A percentile compares a stretch with the other conserved stretches of the same genome.
These are phyloP conservation scores for Paramecium bursaria DNA, from an alignment of 73 alveolate species.

Conservation along the genomic window DNA sequence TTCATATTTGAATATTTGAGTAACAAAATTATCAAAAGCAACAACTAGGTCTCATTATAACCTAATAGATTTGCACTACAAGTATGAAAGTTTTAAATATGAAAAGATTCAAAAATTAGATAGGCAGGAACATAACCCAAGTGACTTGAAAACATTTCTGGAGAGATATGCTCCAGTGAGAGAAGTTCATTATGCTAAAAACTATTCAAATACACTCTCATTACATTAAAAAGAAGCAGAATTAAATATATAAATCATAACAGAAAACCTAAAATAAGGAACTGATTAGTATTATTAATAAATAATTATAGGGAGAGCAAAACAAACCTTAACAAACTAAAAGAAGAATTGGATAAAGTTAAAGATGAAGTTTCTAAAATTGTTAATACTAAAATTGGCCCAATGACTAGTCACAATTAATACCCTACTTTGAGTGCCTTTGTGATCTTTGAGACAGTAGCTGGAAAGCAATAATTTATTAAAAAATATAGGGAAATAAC, in stretches of 20 bases:
- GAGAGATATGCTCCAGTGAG: conserved; percentile 63
- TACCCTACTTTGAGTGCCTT: conserved; percentile 72
- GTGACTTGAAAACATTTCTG: conserved; percentile 18
- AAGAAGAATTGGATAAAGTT: conserved; percentile 51
- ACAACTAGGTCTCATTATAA: neutral
- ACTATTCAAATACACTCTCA: conserved; percentile 38
- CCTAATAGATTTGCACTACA: conserved; percentile 17
- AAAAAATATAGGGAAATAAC: conserved; percentile 40
- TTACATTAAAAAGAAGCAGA: conserved; percentile 65
- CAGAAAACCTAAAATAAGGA: conserved; percentile 37
- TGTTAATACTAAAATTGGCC: conserved; percentile 28
- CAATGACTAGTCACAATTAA: conserved; percentile 52
- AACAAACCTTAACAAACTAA: neutral
- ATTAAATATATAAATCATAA: conserved; percentile 39
- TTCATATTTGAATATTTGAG: conserved; percentile 6
- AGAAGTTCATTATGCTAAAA: conserved; percentile 70
- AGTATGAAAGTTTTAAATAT: neutral
- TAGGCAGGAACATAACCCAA: conserved; percentile 35
- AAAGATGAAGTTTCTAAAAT: conserved; percentile 54
- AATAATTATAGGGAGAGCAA: neutral
- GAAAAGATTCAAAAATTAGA: conserved; percentile 57
- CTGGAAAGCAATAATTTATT: conserved; percentile 58
- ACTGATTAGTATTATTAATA: neutral
- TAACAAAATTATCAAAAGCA: neutral
- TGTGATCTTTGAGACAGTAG: conserved; percentile 68